Conservation (phyloP, 2,329 filamentous ascomycete genomes). For the Pseudopyrenochaeta lycopersici region DNA sequence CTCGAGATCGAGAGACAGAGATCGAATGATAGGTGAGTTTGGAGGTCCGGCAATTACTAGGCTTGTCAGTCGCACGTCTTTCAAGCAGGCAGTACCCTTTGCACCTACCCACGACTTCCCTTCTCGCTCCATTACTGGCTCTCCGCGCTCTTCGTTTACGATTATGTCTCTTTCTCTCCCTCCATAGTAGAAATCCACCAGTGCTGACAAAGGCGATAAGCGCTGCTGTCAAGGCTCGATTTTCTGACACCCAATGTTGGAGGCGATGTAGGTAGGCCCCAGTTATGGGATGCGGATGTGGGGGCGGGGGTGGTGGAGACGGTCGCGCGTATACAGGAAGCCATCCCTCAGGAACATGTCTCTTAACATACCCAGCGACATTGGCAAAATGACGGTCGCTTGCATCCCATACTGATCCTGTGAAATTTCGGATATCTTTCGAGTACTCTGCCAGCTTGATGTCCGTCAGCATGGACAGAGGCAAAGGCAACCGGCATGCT, state of each 20-base stretch:
- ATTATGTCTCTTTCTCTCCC: slow-evolving; percentile 66
- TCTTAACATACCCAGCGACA: slow-evolving; percentile 75
- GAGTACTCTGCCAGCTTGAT: slow-evolving; percentile 65
- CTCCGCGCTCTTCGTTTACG: slow-evolving; percentile 78
- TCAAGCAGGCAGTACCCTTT: background rate
- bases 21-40: slow-evolving; percentile 82
- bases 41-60: slow-evolving; percentile 88
- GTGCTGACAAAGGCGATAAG: slow-evolving; percentile 76
- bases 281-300: slow-evolving; percentile 54
- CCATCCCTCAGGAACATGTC: slow-evolving; percentile 74
- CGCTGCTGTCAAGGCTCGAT: slow-evolving; percentile 78
- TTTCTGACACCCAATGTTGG: slow-evolving; percentile 74
- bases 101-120: slow-evolving; percentile 74
- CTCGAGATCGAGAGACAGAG: slow-evolving; percentile 86
- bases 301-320: slow-evolving; percentile 59
- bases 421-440: slow-evolving; percentile 75
- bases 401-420: slow-evolving; percentile 77
- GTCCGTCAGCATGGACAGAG: slow-evolving; percentile 16
- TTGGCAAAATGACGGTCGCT: slow-evolving; percentile 83
- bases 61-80: slow-evolving; percentile 13
- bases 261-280: slow-evolving; percentile 63
- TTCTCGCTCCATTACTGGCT: slow-evolving; percentile 82
- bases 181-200: slow-evolving; percentile 65
- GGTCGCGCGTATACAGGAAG: slow-evolving; percentile 74
- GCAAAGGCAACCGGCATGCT: slow-evolving; percentile 45